Percentiles rank a stretch among this genome's conserved stretches.
These are phyloP conservation scores for Fabrea salina DNA, from an alignment of 169 alveolate genomes.

Conservation along the genomic window DNA sequence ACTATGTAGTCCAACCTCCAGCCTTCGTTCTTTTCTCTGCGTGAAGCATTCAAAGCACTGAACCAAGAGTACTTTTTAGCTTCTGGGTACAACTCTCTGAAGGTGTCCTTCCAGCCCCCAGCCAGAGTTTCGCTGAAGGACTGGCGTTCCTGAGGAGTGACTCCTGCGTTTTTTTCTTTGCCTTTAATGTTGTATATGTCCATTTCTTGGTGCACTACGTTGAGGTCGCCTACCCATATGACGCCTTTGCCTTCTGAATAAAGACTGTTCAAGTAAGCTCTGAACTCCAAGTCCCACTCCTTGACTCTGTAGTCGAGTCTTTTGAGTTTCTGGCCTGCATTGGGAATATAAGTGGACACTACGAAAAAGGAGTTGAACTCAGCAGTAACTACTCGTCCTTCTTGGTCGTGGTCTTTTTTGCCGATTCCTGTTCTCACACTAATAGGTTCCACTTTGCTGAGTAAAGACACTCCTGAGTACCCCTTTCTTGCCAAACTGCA, in stretches of 20 bases:
- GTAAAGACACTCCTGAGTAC: conserved; percentile 26
- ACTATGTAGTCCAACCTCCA: conserved; percentile 68
- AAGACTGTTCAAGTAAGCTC: conserved; percentile 28
- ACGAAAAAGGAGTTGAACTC: conserved; percentile 64
- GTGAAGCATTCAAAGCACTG: conserved; percentile 30
- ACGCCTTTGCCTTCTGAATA: conserved; percentile 42
- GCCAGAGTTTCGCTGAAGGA: conserved; percentile 39
- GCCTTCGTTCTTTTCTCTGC: conserved; percentile 52
- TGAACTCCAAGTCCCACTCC: conserved; percentile 67
- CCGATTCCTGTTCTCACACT: background rate
- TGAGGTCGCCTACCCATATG: conserved; percentile 56
- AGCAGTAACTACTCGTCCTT: conserved; percentile 60
- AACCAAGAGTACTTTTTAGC: conserved; percentile 47
- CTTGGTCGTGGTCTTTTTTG: background rate
- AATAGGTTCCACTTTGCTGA: conserved; percentile 27
- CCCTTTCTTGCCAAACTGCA: conserved; percentile 11
- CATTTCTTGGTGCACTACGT: conserved; percentile 53
- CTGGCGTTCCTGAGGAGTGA: conserved; percentile 50
- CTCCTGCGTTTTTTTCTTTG: conserved; percentile 54
- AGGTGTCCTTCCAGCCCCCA: conserved; percentile 48
- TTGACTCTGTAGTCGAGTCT: conserved; percentile 57
- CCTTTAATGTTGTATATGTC: conserved; percentile 60
- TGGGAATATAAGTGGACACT: conserved; percentile 65
- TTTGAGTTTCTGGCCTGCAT: conserved; percentile 52
- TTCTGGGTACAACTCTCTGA: conserved; percentile 50